A percentile compares a stretch with the other conserved stretches of the same genome.
Evolutionary conservation across 73 alveolate genomes (phyloP).

Genomic region (Paramecium sexaurelia): DNA sequence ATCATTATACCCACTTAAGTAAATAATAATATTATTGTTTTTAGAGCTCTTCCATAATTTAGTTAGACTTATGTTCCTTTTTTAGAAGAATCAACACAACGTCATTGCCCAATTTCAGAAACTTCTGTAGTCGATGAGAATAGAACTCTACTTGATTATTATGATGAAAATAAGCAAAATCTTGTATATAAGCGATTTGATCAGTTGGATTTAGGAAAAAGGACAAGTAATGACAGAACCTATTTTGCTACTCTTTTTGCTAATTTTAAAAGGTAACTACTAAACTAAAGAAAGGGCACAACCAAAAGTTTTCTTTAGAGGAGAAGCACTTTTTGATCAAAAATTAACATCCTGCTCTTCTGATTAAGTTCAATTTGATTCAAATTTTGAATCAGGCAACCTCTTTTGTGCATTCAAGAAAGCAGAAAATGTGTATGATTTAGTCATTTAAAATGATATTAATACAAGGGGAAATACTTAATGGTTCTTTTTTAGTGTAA

Average conservation of each 20-base stretch:
- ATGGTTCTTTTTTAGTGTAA: conserved; percentile 72
- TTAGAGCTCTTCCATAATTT: conserved; percentile 29
- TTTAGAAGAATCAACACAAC: neutral
- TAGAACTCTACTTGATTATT: conserved; percentile 29
- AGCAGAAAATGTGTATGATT: conserved; percentile 71
- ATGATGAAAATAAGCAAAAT: conserved; percentile 51
- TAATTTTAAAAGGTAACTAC: conserved; percentile 3
- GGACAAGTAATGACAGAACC: neutral
- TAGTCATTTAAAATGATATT: conserved; percentile 74
- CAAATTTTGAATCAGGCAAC: conserved; percentile 80
- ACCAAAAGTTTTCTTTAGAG: conserved; percentile 42
- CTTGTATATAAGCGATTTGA: conserved; percentile 46
- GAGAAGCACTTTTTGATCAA: conserved; percentile 44
- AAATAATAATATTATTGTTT: neutral
- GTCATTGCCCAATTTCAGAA: neutral
- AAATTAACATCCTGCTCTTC: neutral
- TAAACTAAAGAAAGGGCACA: neutral
- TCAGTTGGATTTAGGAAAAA: conserved; percentile 17
- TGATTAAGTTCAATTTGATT: conserved; percentile 42
- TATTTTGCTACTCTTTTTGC: conserved; percentile 33
- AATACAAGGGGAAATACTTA: conserved; percentile 80
- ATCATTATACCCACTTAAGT: conserved; percentile 49
- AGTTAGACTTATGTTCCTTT: neutral
- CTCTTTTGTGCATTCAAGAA: conserved; percentile 72
- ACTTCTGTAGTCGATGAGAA: neutral